Evolutionary conservation across 2,329 filamentous ascomycete genomes (phyloP).

Genomic region (Meredithiella fracta): DNA sequence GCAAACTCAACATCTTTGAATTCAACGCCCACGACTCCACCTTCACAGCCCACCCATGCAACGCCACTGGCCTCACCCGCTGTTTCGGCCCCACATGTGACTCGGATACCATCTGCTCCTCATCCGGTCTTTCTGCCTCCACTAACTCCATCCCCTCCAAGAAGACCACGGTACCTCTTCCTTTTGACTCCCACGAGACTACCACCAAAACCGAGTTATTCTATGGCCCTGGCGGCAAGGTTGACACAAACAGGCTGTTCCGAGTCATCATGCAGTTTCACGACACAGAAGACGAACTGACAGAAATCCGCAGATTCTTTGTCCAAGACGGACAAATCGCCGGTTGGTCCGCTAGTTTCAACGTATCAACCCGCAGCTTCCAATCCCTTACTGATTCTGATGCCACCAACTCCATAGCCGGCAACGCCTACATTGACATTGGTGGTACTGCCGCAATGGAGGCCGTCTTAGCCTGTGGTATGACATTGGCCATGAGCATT

Average conservation of each 20-base stretch:
- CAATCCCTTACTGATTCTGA: conserved; percentile 43
- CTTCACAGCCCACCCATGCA: conserved; percentile 40
- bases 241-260: conserved; percentile 40
- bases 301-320: conserved; percentile 40
- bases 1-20: conserved; percentile 43
- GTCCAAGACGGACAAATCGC: conserved; percentile 41
- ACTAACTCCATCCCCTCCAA: conserved; percentile 46
- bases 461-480: conserved; percentile 35
- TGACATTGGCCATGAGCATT: conserved; percentile 48
- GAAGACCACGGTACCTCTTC: conserved; percentile 21
- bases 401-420: conserved; percentile 26
- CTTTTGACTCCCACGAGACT: background rate
- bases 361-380: conserved; percentile 34
- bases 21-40: conserved; percentile 41
- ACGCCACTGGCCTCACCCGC: conserved; percentile 15
- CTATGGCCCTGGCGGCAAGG: conserved; percentile 39
- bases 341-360: conserved; percentile 24
- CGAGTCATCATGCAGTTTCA: conserved; percentile 47
- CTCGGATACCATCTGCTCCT: conserved; percentile 15
- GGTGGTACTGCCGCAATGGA: conserved; percentile 42
- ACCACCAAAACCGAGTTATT: conserved; percentile 25
- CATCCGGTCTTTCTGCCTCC: conserved; percentile 33
- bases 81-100: conserved; percentile 13
- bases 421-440: conserved; percentile 29
- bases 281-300: conserved; percentile 16